phyloP scores from a whole-genome alignment of 805 yeast species.

The Saccharomycopsis microspora region DNA sequence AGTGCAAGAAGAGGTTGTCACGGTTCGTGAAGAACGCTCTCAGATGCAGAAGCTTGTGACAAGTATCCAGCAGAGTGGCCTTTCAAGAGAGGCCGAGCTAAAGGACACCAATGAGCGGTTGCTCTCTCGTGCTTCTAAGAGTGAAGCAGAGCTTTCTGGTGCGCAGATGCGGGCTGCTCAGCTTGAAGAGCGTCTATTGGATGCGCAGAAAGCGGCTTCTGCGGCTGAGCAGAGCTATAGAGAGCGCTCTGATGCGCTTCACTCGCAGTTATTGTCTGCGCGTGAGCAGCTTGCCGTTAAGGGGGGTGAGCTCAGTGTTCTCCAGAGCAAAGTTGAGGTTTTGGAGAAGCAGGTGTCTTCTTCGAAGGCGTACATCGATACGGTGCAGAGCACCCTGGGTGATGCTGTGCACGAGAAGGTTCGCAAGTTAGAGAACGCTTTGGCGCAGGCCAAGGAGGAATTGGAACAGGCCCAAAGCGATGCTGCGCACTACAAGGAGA shows the following conservation, averaged over 20 bases:
- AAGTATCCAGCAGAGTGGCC: conserved; percentile 38
- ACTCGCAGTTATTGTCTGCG: conserved; percentile 30
- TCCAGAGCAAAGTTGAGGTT: conserved; percentile 27
- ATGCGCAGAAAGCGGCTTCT: conserved; percentile 25
- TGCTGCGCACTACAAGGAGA: conserved; percentile 46
- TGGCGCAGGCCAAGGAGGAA: conserved; percentile 35
- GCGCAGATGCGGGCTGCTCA: conserved; percentile 36
- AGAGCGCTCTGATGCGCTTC: conserved; percentile 47
- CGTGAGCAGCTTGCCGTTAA: conserved; percentile 33
- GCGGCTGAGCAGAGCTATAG: conserved; percentile 24
- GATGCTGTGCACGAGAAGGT: conserved; percentile 8
- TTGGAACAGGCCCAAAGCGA: conserved; percentile 46
- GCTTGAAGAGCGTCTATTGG: conserved; percentile 39
- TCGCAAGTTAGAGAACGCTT: conserved; percentile 20
- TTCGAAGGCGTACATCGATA: conserved; percentile 18
- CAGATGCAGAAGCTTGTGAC: conserved; percentile 45
- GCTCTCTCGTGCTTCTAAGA: conserved; percentile 34
- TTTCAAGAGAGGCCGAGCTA: conserved; percentile 43
- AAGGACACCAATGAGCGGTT: conserved; percentile 39
- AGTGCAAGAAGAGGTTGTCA: conserved; percentile 39
- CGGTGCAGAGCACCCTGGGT: not conserved
- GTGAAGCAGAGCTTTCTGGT: conserved; percentile 34
- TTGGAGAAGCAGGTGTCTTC: conserved; percentile 23
- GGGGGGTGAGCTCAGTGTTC: conserved; percentile 26
- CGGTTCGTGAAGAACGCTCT: conserved; percentile 45